Percentiles rank a stretch among this genome's conserved stretches.
These are phyloP conservation scores for Aspergillus jensenii DNA, from an alignment of 2,329 filamentous ascomycete species.

Conservation along the genomic window DNA sequence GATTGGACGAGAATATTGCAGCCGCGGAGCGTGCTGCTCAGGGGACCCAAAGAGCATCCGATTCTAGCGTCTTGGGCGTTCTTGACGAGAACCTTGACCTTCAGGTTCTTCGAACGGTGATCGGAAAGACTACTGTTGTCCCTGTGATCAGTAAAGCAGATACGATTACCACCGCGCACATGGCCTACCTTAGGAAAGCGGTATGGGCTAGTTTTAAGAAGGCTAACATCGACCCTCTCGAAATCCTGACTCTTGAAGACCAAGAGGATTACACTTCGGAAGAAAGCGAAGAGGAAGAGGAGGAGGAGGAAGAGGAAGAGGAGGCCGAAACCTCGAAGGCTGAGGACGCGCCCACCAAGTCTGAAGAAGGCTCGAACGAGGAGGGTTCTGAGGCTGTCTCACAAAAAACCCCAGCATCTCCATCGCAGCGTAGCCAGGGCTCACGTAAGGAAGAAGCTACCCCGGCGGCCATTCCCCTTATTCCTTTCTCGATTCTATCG, in stretches of 20 bases:
- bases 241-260: conserved; percentile 79
- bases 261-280: conserved; percentile 62
- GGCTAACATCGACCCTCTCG: conserved; percentile 82
- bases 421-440: conserved; percentile 41
- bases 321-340: conserved; percentile 35
- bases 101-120: conserved; percentile 81
- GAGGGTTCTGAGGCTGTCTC: conserved; percentile 17
- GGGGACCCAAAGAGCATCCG: conserved; percentile 50
- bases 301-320: conserved; percentile 33
- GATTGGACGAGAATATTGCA: conserved; percentile 79
- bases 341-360: conserved; percentile 4
- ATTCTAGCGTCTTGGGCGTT: conserved; percentile 56
- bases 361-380: conserved; percentile 32
- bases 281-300: conserved; percentile 50
- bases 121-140: conserved; percentile 92
- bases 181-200: conserved; percentile 84
- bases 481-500: conserved; percentile 90
- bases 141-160: conserved; percentile 96
- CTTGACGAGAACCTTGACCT: conserved; percentile 88
- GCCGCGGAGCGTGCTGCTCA: conserved; percentile 60
- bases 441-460: conserved; percentile 46
- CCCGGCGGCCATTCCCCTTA: conserved; percentile 57
- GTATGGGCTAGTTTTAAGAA: conserved; percentile 87
- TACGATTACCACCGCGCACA: conserved; percentile 92
- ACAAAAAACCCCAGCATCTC: conserved; percentile 27